Base-by-base conservation (phyloP, 73 alveolate genomes). In the Effrenium voratum region DNA sequence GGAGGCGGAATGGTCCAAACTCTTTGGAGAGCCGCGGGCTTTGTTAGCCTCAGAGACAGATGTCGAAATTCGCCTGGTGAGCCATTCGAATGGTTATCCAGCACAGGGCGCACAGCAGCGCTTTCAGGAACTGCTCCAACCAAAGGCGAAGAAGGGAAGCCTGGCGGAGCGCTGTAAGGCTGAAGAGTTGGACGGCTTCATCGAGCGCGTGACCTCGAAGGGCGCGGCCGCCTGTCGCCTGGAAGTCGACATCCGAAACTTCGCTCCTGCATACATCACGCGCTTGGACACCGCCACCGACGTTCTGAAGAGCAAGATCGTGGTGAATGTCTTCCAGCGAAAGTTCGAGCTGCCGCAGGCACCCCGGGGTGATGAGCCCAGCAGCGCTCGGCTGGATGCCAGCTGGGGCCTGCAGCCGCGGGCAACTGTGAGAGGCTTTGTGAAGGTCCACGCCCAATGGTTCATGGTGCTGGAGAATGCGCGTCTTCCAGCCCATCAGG, bases 311-410 rank as follows among this genome's bases (percentile, higher is more conserved):
- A 41, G 50, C 59, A 68, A 59, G 41, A 46, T 87, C 3, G 85
- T 46, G 5, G 95, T 87, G 68, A 87, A 87, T 13, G 92, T 44
- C 55, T 87, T 87, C 50, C 95, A 87, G 40, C 85, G 95, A 28
- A 87, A 87, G 95, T 87, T 59, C 50, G 95, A 87, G 57, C 26
- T 87, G 95, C 95, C 95, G 36, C 43, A 59, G 72, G 84, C 80
- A 30, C 95, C 95, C 32, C 95, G 95, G 49, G 63, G 84, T 26
- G 95, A 87, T 44, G 95, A 87, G 95, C 91, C 91, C 26, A 55
- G 91, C 45, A 86, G 49, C 22, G 94, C 94, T 26, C 77, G 94
- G 36, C 43, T 87, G 44, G 95, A 87, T 46, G 83, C 46, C 49
- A 60, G 52, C 85, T 87, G 95, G 95, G 36, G 76, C 49, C 44